A percentile compares a stretch with the other conserved stretches of the same genome.
phyloP scores from a whole-genome alignment of 768 basidiomycete genomes.

The Lyophyllum atratum region DNA sequence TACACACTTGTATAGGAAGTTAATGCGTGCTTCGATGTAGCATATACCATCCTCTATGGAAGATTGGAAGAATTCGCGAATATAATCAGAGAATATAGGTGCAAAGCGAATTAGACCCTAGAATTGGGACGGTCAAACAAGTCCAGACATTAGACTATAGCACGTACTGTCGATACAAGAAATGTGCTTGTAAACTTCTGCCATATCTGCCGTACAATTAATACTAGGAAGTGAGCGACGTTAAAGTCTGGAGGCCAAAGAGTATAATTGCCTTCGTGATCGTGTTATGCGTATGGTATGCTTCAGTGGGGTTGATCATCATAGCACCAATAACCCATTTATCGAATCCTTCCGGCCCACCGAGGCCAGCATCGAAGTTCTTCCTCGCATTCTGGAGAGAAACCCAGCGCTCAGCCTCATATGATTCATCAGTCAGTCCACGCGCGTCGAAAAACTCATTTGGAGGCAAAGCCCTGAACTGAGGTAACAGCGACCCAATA shows the following conservation, averaged over 20 bases:
- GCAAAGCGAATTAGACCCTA: conserved; percentile 47
- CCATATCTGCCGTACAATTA: conserved; percentile 60
- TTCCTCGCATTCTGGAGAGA: conserved; percentile 53
- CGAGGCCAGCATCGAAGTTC: conserved; percentile 50
- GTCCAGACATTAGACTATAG: background rate
- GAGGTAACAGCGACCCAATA: conserved; percentile 46
- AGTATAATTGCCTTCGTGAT: conserved; percentile 51
- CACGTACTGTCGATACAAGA: conserved; percentile 45
- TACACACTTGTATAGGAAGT: conserved; percentile 59
- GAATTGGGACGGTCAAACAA: background rate
- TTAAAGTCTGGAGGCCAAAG: background rate
- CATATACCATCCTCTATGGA: conserved; percentile 72
- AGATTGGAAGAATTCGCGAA: conserved; percentile 61
- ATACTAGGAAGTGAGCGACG: background rate
- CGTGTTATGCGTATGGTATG: conserved; percentile 74
- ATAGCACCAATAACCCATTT: conserved; percentile 59
- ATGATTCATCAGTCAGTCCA: conserved; percentile 43
- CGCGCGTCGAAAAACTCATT: conserved; percentile 28
- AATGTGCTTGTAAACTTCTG: conserved; percentile 65
- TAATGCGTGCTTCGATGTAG: conserved; percentile 69
- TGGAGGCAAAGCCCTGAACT: conserved; percentile 51
- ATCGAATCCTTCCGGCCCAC: conserved; percentile 70
- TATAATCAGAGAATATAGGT: conserved; percentile 62
- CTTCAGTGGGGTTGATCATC: conserved; percentile 70
- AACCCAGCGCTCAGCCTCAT: conserved; percentile 54